Evolutionary conservation across 2,329 filamentous ascomycete species (phyloP).

Genomic region (Aspergillus tanneri): DNA sequence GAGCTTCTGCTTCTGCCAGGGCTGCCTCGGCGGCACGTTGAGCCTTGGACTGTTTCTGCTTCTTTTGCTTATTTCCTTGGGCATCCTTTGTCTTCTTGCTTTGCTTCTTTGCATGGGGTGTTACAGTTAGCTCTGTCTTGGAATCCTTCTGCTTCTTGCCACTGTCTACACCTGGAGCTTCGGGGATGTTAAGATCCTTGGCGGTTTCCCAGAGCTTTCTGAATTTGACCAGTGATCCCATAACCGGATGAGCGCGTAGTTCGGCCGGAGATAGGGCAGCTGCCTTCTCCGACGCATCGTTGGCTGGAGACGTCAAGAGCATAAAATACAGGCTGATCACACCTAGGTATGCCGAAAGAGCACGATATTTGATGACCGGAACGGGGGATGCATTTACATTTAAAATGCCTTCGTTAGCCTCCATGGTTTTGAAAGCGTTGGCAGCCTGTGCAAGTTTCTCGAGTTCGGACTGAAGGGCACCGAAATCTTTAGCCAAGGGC

Average conservation of each 20-base stretch:
- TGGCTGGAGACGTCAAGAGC: conserved; percentile 72
- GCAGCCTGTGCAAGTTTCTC: conserved; percentile 61
- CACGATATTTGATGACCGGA: conserved; percentile 71
- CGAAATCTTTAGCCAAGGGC: conserved; percentile 75
- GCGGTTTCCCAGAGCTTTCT: conserved; percentile 77
- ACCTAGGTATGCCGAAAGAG: conserved; percentile 81
- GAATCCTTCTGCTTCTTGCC: conserved; percentile 20
- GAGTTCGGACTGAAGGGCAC: conserved; percentile 63
- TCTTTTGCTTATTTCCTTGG: conserved; percentile 43
- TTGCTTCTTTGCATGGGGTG: conserved; percentile 22
- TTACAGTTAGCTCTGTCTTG: conserved; percentile 24
- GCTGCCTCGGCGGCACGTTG: conserved; percentile 53
- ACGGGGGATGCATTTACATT: conserved; percentile 49
- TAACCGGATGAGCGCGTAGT: conserved; percentile 84
- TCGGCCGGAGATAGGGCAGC: conserved; percentile 72
- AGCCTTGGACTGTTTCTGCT: conserved; percentile 47
- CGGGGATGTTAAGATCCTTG: conserved; percentile 60
- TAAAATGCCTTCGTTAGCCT: conserved; percentile 37
- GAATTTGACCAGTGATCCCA: conserved; percentile 78
- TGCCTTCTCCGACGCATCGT: conserved; percentile 54
- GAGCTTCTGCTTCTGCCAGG: conserved; percentile 55
- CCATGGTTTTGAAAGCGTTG: conserved; percentile 53
- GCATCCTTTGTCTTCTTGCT: conserved; percentile 37
- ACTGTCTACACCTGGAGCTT: conserved; percentile 32
- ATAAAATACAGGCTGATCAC: conserved; percentile 92